Percentiles rank a stretch among this genome's conserved stretches.
Conservation (phyloP, 192 early-diverging fungal species). For the Geranomyces variabilis region DNA sequence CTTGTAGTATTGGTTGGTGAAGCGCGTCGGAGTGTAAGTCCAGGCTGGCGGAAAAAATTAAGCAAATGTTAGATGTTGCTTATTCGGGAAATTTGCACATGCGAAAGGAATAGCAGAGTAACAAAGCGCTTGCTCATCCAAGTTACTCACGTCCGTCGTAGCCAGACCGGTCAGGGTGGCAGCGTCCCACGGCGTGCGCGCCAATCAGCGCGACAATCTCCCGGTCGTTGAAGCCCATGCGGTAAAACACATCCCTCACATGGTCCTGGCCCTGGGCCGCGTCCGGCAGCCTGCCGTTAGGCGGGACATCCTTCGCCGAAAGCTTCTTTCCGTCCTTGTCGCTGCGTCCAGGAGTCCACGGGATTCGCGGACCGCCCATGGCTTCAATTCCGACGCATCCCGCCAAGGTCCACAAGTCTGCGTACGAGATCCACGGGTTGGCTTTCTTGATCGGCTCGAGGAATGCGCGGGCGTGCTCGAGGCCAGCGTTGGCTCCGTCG, state of each 20-base stretch:
- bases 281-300: slow-evolving; percentile 71
- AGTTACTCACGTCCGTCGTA: slow-evolving; percentile 55
- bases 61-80: too few species aligned
- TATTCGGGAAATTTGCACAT: too few species aligned
- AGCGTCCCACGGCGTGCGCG: slow-evolving; percentile 67
- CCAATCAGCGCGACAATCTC: slow-evolving; percentile 73
- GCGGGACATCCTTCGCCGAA: slow-evolving; percentile 53
- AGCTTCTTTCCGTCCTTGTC: slow-evolving; percentile 56
- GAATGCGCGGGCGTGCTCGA: slow-evolving; percentile 46
- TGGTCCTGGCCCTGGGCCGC: slow-evolving; percentile 60
- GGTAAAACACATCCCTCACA: slow-evolving; percentile 62
- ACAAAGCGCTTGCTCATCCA: background rate
- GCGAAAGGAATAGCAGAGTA: background rate
- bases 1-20: slow-evolving; percentile 91
- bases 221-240: slow-evolving; percentile 65
- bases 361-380: slow-evolving; percentile 70
- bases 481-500: slow-evolving; percentile 73
- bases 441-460: slow-evolving; percentile 70
- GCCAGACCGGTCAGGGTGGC: slow-evolving; percentile 65
- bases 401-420: slow-evolving; percentile 77
- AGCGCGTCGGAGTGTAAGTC: slow-evolving; percentile 83
- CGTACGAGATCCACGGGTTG: slow-evolving; percentile 66
- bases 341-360: slow-evolving; percentile 63
- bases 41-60: slow-evolving; percentile 61
- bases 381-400: slow-evolving; percentile 69